These are phyloP conservation scores for Phytopythium kandeliae DNA, from an alignment of 352 stramenopile species.

Conservation along the genomic window DNA sequence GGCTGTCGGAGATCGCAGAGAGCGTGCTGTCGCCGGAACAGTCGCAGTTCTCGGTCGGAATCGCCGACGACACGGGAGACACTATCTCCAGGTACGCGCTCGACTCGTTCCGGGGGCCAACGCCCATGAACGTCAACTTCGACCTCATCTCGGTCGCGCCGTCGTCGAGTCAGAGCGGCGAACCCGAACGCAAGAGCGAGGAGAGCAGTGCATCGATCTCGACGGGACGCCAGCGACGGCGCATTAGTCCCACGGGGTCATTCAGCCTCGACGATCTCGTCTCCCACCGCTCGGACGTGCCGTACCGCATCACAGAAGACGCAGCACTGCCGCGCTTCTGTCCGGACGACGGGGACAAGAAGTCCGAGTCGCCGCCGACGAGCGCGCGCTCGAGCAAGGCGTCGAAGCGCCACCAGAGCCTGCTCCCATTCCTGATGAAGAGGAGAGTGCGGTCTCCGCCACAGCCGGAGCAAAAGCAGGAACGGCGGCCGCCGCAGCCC, in stretches of 20 bases:
- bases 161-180: neutral
- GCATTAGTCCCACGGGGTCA: constrained; percentile 1
- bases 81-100: constrained; percentile 3
- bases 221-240: neutral
- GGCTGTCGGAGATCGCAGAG: constrained; percentile 6
- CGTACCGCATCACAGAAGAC: constrained; percentile 7
- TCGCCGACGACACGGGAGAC: constrained; percentile 5
- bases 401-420: neutral
- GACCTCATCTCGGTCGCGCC: constrained; percentile 5
- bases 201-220: neutral
- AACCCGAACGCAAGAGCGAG: neutral
- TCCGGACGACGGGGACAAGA: neutral
- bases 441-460: neutral
- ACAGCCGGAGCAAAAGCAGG: neutral
- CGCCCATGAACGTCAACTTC: constrained; percentile 1
- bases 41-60: constrained; percentile 5
- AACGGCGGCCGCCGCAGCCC: too few relatives aligned
- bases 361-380: neutral
- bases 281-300: neutral
- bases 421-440: neutral
- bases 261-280: constrained; percentile 3
- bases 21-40: constrained; percentile 1
- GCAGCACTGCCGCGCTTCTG: neutral
- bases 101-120: constrained; percentile 3
- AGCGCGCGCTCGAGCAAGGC: neutral